Evolutionary conservation across 352 stramenopile species (phyloP).

Genomic region (Phytopythium mirpurense): DNA sequence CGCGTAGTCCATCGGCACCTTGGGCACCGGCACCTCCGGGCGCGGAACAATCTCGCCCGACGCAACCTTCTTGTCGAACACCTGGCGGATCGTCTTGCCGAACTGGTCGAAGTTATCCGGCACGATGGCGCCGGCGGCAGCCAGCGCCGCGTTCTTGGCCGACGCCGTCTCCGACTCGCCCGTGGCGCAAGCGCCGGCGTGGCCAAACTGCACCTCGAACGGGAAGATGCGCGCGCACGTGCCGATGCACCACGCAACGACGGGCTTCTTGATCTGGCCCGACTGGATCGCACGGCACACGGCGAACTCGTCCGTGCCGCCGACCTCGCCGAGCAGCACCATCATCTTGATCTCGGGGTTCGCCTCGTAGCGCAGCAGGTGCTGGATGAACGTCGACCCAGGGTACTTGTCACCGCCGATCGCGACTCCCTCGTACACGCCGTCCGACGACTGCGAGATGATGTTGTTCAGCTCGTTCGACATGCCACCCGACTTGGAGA

Average conservation of each 20-base stretch:
- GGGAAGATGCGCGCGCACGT: conserved; percentile 97
- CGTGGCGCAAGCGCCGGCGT: conserved; percentile 92
- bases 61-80: conserved; percentile 83
- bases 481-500: conserved; percentile 96
- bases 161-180: conserved; percentile 92
- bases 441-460: conserved; percentile 93
- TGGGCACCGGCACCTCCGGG: conserved; percentile 89
- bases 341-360: conserved; percentile 96
- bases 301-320: conserved; percentile 95
- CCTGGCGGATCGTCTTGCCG: conserved; percentile 87
- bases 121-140: conserved; percentile 87
- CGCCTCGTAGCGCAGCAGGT: conserved; percentile 94
- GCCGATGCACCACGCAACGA: conserved; percentile 98
- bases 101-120: conserved; percentile 95
- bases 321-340: conserved; percentile 94
- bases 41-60: conserved; percentile 78
- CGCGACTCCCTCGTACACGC: conserved; percentile 94
- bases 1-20: conserved; percentile 96
- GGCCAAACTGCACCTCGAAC: conserved; percentile 97
- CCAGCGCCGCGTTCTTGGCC: conserved; percentile 92
- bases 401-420: conserved; percentile 96
- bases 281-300: conserved; percentile 91
- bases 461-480: conserved; percentile 99
- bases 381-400: conserved; percentile 95
- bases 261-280: conserved; percentile 93